A percentile compares a stretch with the other conserved stretches of the same genome.
These are phyloP conservation scores for Solanum chmielewskii DNA, from an alignment of 257 asterid species.

Conservation along the genomic window DNA sequence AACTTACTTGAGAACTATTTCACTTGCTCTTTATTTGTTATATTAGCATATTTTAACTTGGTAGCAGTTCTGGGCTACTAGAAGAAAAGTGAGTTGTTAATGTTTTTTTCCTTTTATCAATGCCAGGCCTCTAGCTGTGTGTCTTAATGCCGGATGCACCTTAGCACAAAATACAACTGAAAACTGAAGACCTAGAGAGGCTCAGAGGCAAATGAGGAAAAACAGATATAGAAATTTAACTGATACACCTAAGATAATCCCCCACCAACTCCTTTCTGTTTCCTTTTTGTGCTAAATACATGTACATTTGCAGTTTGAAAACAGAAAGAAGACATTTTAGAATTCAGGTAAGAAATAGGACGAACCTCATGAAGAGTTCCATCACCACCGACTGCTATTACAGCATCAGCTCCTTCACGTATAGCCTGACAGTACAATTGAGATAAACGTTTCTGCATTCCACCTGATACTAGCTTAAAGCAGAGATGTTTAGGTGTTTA, in stretches of 20 bases:
- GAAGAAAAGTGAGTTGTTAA: background rate
- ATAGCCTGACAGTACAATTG: slow-evolving; percentile 51
- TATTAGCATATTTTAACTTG: background rate
- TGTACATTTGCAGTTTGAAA: background rate
- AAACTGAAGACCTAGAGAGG: background rate
- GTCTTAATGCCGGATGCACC: background rate
- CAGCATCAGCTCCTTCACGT: slow-evolving; percentile 90
- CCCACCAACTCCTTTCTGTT: background rate
- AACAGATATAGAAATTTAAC: background rate
- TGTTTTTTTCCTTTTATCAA: background rate
- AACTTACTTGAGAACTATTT: background rate
- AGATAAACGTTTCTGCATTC: slow-evolving; percentile 6
- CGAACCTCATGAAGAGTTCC: slow-evolving; percentile 93
- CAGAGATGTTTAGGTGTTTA: slow-evolving; percentile 16
- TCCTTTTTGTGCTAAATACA: background rate
- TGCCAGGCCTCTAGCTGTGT: background rate
- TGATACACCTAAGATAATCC: background rate
- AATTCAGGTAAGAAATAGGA: background rate
- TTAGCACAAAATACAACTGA: background rate
- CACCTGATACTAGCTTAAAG: slow-evolving; percentile 1
- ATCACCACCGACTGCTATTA: slow-evolving; percentile 93
- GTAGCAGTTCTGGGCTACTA: background rate
- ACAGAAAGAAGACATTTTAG: background rate
- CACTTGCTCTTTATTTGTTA: background rate
- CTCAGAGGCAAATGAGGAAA: background rate